These are phyloP conservation scores for Coemansia sp. DNA, from an alignment of 192 early-diverging fungal genomes.

Conservation along the genomic window DNA sequence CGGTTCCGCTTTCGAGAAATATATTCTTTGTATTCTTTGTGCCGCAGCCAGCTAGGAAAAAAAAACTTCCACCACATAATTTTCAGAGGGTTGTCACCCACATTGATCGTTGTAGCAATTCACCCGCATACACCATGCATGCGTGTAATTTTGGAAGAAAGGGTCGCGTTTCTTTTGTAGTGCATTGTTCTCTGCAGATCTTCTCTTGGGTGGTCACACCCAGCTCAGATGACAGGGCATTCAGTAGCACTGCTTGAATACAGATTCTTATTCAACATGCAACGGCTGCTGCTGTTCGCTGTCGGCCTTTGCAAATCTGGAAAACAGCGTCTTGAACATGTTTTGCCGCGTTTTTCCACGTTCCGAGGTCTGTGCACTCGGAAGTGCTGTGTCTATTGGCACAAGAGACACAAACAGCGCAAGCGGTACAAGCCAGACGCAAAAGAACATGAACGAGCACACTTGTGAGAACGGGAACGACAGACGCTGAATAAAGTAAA, in stretches of 20 bases:
- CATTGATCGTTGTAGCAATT: neutral
- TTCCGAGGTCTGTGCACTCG: slow-evolving; percentile 53
- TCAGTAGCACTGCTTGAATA: neutral
- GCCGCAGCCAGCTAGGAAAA: too few relatives aligned
- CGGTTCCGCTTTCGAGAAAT: neutral
- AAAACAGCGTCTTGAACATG: slow-evolving; percentile 37
- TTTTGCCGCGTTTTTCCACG: slow-evolving; percentile 23
- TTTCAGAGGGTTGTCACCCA: too few relatives aligned
- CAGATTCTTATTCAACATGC: slow-evolving; percentile 22
- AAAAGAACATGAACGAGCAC: slow-evolving; percentile 89
- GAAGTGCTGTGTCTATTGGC: slow-evolving; percentile 33
- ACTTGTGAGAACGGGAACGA: slow-evolving; percentile 75
- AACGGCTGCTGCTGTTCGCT: slow-evolving; percentile 15
- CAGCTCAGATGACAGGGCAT: neutral
- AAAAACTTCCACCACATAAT: too few relatives aligned
- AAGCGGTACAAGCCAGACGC: slow-evolving; percentile 94
- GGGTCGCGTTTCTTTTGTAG: too few relatives aligned
- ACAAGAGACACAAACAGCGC: slow-evolving; percentile 87
- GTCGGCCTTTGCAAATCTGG: slow-evolving; percentile 11
- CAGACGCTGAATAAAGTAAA: slow-evolving; percentile 75
- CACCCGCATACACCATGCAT: neutral
- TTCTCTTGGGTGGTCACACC: neutral
- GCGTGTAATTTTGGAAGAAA: neutral
- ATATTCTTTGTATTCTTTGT: neutral
- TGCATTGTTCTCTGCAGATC: neutral